A percentile compares a stretch with the other conserved stretches of the same genome.
Evolutionary conservation across 2,329 filamentous ascomycete species (phyloP).

Genomic region (Allantophomopsis cytisporea): DNA sequence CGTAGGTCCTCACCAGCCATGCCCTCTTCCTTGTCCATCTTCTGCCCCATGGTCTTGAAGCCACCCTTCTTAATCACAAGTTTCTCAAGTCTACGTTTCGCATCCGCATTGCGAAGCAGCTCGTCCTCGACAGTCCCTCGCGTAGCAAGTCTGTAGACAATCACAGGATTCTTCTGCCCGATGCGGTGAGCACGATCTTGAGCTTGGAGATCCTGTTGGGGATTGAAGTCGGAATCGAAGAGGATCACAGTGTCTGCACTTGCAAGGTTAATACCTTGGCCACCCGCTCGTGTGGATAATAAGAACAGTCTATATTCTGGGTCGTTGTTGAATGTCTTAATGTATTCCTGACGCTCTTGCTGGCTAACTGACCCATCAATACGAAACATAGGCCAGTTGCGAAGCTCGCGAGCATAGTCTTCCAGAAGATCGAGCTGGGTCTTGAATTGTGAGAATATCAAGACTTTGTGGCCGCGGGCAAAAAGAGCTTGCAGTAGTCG

Average conservation of each 20-base stretch:
- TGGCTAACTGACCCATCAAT: constrained; percentile 85
- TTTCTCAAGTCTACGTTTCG: constrained; percentile 84
- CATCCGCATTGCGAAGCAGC: constrained; percentile 75
- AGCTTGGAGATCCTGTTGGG: constrained; percentile 91
- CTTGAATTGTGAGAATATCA: constrained; percentile 96
- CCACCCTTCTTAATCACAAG: constrained; percentile 90
- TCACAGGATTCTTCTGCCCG: constrained; percentile 80
- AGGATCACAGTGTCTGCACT: constrained; percentile 86
- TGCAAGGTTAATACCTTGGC: constrained; percentile 89
- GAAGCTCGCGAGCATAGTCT: constrained; percentile 69
- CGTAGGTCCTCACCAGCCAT: constrained; percentile 48
- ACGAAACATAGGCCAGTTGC: constrained; percentile 69
- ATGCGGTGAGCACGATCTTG: constrained; percentile 94
- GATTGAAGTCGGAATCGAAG: constrained; percentile 88
- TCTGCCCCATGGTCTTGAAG: constrained; percentile 57
- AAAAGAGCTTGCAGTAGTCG: constrained; percentile 70
- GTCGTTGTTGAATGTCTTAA: constrained; percentile 58
- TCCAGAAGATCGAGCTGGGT: constrained; percentile 85
- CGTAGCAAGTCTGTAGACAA: constrained; percentile 88
- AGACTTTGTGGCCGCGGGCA: constrained; percentile 65
- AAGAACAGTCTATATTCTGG: constrained; percentile 63
- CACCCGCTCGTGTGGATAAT: constrained; percentile 80
- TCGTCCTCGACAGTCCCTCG: constrained; percentile 87
- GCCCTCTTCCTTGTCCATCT: constrained; percentile 29
- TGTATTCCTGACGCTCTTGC: constrained; percentile 53